Conservation (phyloP, 2,329 filamentous ascomycete genomes). For the Ophiostoma angusticollis region DNA sequence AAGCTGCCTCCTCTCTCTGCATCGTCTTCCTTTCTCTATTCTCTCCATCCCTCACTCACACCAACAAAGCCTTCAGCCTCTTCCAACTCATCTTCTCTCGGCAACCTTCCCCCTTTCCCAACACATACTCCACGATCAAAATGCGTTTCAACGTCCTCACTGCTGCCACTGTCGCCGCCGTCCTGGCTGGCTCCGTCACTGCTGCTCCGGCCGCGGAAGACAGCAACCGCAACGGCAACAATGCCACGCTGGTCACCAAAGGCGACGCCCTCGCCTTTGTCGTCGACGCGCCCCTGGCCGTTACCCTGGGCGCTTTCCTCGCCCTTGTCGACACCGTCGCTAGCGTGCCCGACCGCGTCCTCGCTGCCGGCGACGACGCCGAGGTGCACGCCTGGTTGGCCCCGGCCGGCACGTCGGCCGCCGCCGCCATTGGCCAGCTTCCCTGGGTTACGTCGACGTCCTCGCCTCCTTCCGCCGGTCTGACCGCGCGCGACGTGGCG, state of each 20-base stretch:
- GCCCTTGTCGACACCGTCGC: slow-evolving; percentile 3
- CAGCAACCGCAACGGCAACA: too few species aligned
- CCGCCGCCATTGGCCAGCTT: neutral
- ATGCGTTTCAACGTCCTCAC: slow-evolving; percentile 3
- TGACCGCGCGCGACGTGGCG: too few species aligned
- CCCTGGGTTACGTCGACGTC: too few species aligned
- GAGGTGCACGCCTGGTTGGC: slow-evolving; percentile 4
- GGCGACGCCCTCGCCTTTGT: slow-evolving; percentile 3
- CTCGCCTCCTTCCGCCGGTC: too few species aligned
- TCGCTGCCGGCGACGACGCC: slow-evolving; percentile 7
- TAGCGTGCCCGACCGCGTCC: slow-evolving; percentile 2
- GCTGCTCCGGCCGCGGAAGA: neutral
- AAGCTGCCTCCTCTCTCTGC: neutral
- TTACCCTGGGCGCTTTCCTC: slow-evolving; percentile 5
- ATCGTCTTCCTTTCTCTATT: neutral
- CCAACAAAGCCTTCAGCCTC: neutral
- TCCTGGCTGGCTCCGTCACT: slow-evolving; percentile 2
- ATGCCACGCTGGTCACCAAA: neutral
- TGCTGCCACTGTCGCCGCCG: neutral
- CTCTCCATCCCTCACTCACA: neutral
- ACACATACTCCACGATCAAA: neutral
- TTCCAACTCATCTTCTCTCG: neutral
- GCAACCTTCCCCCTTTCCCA: neutral
- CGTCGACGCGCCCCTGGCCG: slow-evolving; percentile 3
- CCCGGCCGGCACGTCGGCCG: slow-evolving; percentile 1